Base-by-base conservation (phyloP, 106 monocot genomes). In the Allium fistulosum region DNA sequence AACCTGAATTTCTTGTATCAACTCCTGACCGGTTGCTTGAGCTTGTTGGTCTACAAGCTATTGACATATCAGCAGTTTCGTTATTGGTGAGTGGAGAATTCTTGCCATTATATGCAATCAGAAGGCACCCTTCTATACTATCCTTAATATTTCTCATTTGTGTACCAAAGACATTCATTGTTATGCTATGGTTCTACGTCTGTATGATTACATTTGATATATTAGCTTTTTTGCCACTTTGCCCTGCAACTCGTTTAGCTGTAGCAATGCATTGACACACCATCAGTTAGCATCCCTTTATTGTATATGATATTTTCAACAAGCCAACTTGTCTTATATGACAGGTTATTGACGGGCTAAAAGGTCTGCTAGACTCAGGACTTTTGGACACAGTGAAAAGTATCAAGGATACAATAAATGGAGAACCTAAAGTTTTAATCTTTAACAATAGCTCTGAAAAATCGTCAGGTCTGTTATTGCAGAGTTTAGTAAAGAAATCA, bases 271-370 rank as follows among this genome's bases (percentile, higher is more conserved):
- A 37, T 37, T 37, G 37, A 37, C 37, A 37, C 5, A 5, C 37
- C 5, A 37, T 37, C 37, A 37, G 37, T 37, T 37, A 37, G 37
- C 5, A 37, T 37, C 37, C 37, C 37, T 37, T 37, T 37, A 37
- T 37, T 37, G 37, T 37, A 37, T 4, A 37, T 37, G 37, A 37
- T 37, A 37, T 37, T 5, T 4, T 37, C 37, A 37, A 2, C 5
- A 37, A 37, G 37, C 37, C 37, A 37, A 37, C 48, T 56, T 61
- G 2, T 3, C 58, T 52, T 6, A 22, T 22, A 22, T 22, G 58
- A 63, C 77, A 91, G 95, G 88, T 96, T 60, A 11, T 96, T 79
- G 95, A 96, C 82, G 91, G 91, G 53, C 67, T 96, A 47, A 77
- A 76, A 55, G 61, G 60, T 69, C 79, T 78, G 57, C 14, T 70